Percentiles rank a stretch among this genome's conserved stretches.
Conservation (phyloP, 305 asterid species). For the Fraxinus nigra region DNA sequence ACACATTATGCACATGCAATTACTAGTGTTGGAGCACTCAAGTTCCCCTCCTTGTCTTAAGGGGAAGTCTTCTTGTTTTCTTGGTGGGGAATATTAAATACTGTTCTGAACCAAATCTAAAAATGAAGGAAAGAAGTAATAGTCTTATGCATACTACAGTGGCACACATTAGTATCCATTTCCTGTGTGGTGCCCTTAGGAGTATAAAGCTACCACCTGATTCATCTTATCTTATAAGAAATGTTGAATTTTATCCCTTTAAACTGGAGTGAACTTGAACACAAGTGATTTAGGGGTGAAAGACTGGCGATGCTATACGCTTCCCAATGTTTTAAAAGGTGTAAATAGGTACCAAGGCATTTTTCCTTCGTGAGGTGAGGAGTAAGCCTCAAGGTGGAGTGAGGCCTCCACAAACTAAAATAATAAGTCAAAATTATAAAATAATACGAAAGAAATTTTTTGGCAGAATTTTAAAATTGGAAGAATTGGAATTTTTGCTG, state of each 20-base stretch:
- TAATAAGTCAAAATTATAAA: background rate
- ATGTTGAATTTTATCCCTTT: background rate
- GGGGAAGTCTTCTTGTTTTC: background rate
- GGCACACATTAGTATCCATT: background rate
- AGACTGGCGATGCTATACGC: background rate
- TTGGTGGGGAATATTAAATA: background rate
- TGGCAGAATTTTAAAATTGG: background rate
- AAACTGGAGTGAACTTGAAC: background rate
- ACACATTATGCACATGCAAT: background rate
- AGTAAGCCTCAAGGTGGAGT: background rate
- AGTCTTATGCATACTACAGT: background rate
- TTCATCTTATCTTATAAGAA: background rate
- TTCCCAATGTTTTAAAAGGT: background rate
- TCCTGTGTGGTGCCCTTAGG: background rate
- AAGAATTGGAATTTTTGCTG: background rate
- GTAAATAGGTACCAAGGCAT: background rate
- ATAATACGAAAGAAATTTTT: background rate
- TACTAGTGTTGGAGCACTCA: constrained; percentile 2
- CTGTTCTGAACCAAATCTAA: background rate
- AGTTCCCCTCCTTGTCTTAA: background rate
- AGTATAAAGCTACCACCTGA: background rate
- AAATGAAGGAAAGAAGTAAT: background rate
- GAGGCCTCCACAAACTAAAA: background rate
- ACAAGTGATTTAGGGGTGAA: background rate
- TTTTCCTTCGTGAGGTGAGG: background rate